A percentile compares a stretch with the other conserved stretches of the same genome.
phyloP scores from a whole-genome alignment of 2,329 filamentous ascomycete species.

The Pyricularia pennisetigena region DNA sequence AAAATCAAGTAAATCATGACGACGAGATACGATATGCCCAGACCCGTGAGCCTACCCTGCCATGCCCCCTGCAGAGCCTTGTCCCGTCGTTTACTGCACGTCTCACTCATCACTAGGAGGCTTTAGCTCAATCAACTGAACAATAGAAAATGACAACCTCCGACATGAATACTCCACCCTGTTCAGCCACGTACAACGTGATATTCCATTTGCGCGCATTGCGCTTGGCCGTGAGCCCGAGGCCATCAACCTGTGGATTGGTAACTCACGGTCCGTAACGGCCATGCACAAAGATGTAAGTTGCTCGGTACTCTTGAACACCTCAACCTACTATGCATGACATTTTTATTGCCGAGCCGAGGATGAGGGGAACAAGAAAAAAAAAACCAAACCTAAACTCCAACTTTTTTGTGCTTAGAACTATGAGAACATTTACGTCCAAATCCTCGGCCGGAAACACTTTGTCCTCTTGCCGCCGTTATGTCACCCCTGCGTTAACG shows the following conservation, averaged over 20 bases:
- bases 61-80: not conserved
- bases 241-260: constrained; percentile 77
- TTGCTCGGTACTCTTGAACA: constrained; percentile 32
- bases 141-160: constrained; percentile 66
- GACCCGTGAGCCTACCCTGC: constrained; percentile 44
- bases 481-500: constrained; percentile 59
- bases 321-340: not conserved
- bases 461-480: constrained; percentile 67
- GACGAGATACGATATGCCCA: constrained; percentile 61
- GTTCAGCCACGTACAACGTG: constrained; percentile 49
- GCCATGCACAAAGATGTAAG: constrained; percentile 67
- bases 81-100: not conserved
- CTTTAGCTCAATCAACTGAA: not conserved
- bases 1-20: constrained; percentile 17
- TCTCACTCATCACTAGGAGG: not conserved
- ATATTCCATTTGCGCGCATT: constrained; percentile 63
- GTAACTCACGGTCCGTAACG: constrained; percentile 59
- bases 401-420: constrained; percentile 25
- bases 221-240: constrained; percentile 58
- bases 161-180: constrained; percentile 60
- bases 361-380: too few relatives aligned
- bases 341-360: not conserved
- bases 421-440: constrained; percentile 79
- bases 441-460: constrained; percentile 62
- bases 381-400: not conserved